Conservation (phyloP, 768 basidiomycete genomes). For the Wakefieldia striispora region DNA sequence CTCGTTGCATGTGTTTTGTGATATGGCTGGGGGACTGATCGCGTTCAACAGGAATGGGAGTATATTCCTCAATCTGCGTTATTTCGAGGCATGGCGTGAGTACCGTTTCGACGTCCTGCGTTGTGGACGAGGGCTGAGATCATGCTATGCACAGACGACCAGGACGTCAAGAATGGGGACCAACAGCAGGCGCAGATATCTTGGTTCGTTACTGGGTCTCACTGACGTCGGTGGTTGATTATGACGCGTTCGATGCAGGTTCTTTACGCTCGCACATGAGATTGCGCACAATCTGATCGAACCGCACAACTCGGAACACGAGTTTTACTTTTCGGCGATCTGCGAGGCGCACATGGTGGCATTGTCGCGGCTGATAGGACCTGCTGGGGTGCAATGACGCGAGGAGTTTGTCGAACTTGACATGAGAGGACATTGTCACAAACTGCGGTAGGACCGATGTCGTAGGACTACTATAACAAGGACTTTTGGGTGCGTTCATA, state of each 20-base stretch:
- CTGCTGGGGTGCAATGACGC: too few relatives aligned
- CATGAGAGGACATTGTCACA: too few relatives aligned
- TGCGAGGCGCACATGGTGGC: slow-evolving; percentile 63
- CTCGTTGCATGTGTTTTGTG: slow-evolving; percentile 86
- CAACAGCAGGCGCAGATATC: slow-evolving; percentile 70
- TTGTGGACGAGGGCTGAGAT: background rate
- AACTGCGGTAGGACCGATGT: too few relatives aligned
- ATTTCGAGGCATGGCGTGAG: slow-evolving; percentile 86
- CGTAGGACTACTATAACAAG: too few relatives aligned
- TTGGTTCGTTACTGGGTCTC: slow-evolving; percentile 49
- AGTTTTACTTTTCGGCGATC: slow-evolving; percentile 92
- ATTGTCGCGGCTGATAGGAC: slow-evolving; percentile 35
- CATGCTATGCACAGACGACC: slow-evolving; percentile 54
- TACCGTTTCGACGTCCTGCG: slow-evolving; percentile 11
- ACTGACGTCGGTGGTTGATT: too few relatives aligned
- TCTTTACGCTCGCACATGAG: slow-evolving; percentile 89
- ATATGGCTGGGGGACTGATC: slow-evolving; percentile 74
- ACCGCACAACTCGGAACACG: slow-evolving; percentile 87
- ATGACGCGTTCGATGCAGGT: slow-evolving; percentile 45
- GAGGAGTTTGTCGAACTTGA: too few relatives aligned
- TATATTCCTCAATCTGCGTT: slow-evolving; percentile 85
- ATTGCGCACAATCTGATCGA: slow-evolving; percentile 89
- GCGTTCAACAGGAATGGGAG: slow-evolving; percentile 92
- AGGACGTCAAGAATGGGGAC: slow-evolving; percentile 53
- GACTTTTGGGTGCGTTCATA: too few relatives aligned